phyloP scores from a whole-genome alignment of 2,329 filamentous ascomycete genomes.

The Corniculantispora saksenae region DNA sequence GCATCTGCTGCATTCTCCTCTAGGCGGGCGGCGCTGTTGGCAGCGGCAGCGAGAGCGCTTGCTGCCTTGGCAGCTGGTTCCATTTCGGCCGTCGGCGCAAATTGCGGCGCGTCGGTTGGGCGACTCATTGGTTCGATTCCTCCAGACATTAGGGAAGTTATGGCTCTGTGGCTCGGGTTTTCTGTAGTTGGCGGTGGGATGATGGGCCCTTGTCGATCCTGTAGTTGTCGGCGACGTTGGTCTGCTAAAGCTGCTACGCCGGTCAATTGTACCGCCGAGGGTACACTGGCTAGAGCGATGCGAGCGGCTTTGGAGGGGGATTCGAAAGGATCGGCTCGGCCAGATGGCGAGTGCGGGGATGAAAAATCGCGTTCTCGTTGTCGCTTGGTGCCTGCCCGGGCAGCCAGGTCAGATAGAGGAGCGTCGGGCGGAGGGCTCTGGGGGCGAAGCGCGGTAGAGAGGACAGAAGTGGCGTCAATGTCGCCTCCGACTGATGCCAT shows the following conservation, averaged over 20 bases:
- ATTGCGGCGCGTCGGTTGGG: conserved; percentile 52
- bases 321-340: conserved; percentile 38
- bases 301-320: conserved; percentile 58
- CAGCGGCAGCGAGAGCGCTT: conserved; percentile 35
- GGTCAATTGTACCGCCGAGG: conserved; percentile 50
- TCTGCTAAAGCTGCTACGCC: conserved; percentile 54
- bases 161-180: conserved; percentile 54
- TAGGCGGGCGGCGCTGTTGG: conserved; percentile 35
- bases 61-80: conserved; percentile 41
- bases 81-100: conserved; percentile 46
- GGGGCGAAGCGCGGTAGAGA: conserved; percentile 1
- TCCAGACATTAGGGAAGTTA: conserved; percentile 56
- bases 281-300: conserved; percentile 45
- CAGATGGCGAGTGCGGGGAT: conserved; percentile 35
- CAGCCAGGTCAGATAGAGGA: conserved; percentile 31
- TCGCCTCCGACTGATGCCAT: conserved; percentile 14
- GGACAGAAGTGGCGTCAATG: conserved; percentile 13
- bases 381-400: conserved; percentile 37
- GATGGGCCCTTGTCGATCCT: conserved; percentile 24
- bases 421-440: conserved; percentile 10
- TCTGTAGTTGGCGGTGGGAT: conserved; percentile 50
- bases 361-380: conserved; percentile 49
- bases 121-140: conserved; percentile 56
- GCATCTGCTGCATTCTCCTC: conserved; percentile 41
- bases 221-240: conserved; percentile 18